Evolutionary conservation across 208 protist genomes (phyloP).

Genomic region (Crithidia acanthocephali): DNA sequence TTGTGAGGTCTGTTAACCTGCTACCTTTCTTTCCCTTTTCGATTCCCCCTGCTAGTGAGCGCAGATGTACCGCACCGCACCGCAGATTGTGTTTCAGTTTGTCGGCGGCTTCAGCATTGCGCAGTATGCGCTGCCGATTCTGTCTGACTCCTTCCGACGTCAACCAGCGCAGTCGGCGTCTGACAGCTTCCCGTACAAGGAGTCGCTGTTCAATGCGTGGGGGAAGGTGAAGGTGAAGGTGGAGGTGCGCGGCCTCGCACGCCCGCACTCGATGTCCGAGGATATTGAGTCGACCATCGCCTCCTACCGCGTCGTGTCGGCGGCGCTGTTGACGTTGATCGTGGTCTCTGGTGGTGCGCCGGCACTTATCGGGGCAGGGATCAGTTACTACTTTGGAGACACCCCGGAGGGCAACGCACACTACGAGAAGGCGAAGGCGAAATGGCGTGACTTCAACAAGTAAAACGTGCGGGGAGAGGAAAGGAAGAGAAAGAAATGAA

Average conservation of each 20-base stretch:
- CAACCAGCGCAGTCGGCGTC: neutral
- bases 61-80: slow-evolving; percentile 30
- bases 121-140: slow-evolving; percentile 24
- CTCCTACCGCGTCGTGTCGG: slow-evolving; percentile 25
- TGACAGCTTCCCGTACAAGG: slow-evolving; percentile 1
- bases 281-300: slow-evolving; percentile 46
- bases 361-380: slow-evolving; percentile 41
- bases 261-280: slow-evolving; percentile 32
- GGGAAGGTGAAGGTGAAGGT: neutral
- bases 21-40: no score
- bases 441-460: slow-evolving; percentile 24
- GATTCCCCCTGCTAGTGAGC: neutral
- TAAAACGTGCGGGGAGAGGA: no score
- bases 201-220: slow-evolving; percentile 10
- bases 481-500: no score
- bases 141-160: slow-evolving; percentile 9
- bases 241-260: neutral
- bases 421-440: slow-evolving; percentile 51
- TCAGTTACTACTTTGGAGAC: slow-evolving; percentile 30
- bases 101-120: slow-evolving; percentile 34
- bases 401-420: slow-evolving; percentile 35
- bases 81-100: slow-evolving; percentile 40
- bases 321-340: slow-evolving; percentile 21
- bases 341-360: slow-evolving; percentile 56
- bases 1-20: no score